Evolutionary conservation across 2,329 filamentous ascomycete genomes (phyloP), one percentile per base, ranked within the genome.

Genomic region (Xylaria sp.): DNA sequence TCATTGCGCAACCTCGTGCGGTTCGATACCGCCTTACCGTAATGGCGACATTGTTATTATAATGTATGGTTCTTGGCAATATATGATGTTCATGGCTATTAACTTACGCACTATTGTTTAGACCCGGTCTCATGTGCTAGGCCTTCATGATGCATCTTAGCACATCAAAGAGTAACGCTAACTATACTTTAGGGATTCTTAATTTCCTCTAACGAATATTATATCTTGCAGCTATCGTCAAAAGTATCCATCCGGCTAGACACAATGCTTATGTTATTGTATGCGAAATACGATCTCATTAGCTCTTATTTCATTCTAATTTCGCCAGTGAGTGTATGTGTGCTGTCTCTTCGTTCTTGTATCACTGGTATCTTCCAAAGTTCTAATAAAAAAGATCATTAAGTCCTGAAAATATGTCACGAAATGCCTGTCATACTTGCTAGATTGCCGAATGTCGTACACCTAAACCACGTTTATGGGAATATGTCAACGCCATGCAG

Each of bases 401-500:
- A 10, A 9, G 13, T 41, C 6, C 13, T 56, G 18, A 20, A 41
- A 18, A 7, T 9, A 23, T 28, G 39, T 6, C 13, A 39, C 41
- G 12, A 32, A 48, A 6, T 12, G 6, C 36, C 8, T 30, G 45
- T 20, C 12, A 39, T 20, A 1, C n/a, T 50, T 50, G 23, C 20
- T 13, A 46, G 25, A 9, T 36, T 43, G 20, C 43, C 15, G 48
- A 43, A 23, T 3, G 7, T 13, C 15, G 32, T 32, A 25, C 32
- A 5, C 55, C 12, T 20, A 41, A 48, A 58, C 23, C 23, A 28
- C 32, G 43, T 55, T 34, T 32, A 28, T 46, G 39, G 63, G 30
- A 60, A 36, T n/a, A 32, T 18, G 45, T 55, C 63, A 65, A 65
- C 15, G 55, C 55, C 28, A 32, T 60, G 62, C 46, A 59, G 61